Percentiles rank a stretch among this genome's conserved stretches.
Conservation (phyloP, 2,329 filamentous ascomycete species). For the Biscogniauxia marginata region DNA sequence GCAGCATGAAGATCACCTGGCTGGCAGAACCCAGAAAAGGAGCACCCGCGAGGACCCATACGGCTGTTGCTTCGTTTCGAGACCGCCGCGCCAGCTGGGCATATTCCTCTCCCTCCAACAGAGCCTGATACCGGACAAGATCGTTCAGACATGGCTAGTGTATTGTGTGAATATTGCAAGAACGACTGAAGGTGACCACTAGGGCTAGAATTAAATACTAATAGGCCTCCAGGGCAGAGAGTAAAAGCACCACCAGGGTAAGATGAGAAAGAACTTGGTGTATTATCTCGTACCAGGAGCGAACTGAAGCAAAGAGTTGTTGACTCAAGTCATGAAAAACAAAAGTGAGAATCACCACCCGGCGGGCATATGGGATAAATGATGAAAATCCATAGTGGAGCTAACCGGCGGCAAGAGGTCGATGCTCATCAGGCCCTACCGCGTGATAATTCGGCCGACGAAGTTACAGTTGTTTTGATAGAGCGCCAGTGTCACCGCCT, state of each 20-base stretch:
- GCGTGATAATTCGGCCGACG: neutral
- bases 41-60: slow-evolving; percentile 35
- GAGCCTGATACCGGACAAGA: slow-evolving; percentile 21
- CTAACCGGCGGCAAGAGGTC: neutral
- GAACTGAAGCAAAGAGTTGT: slow-evolving; percentile 5
- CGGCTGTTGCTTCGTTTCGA: slow-evolving; percentile 23
- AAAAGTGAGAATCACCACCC: neutral
- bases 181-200: slow-evolving; percentile 4
- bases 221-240: slow-evolving; percentile 19
- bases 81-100: slow-evolving; percentile 1
- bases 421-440: neutral
- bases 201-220: slow-evolving; percentile 8
- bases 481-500: slow-evolving; percentile 1
- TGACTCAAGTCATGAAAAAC: slow-evolving; percentile 2
- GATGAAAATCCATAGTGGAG: slow-evolving; percentile 3
- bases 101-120: slow-evolving; percentile 14
- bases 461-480: slow-evolving; percentile 2
- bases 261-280: neutral
- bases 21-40: slow-evolving; percentile 36
- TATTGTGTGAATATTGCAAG: slow-evolving; percentile 7
- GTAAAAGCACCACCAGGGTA: slow-evolving; percentile 16
- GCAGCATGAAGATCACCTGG: slow-evolving; percentile 36
- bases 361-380: slow-evolving; percentile 3
- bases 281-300: neutral
- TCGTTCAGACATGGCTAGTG: slow-evolving; percentile 19